Base-by-base conservation (phyloP, 176 grass and related monocot genomes). In the Thalia dealbata region DNA sequence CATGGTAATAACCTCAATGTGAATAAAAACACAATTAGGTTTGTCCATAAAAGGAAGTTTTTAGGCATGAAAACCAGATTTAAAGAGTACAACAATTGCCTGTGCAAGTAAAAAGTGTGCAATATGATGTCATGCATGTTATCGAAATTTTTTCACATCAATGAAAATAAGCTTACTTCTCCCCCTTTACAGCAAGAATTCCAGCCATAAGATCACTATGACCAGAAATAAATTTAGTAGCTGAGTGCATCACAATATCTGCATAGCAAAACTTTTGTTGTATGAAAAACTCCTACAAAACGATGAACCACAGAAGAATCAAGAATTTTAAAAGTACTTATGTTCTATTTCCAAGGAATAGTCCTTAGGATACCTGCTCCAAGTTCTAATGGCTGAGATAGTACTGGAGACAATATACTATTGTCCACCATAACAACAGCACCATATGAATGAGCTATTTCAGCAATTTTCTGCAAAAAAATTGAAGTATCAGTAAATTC, bases 241-340 rank as follows among this genome's bases (percentile, higher is more conserved):
- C 89, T 52, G 93, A 97, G 84, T 97, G 93, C 93, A 97, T 97
- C 42, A 97, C 89, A 64, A 97, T 91, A 97, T 97, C 93, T 97
- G 77, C 28, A 83, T 51, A 65, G 8, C 45, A 9, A 14, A 83
- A 3, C 16, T 71, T 27, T 2, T 23, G 28, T 10, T 18, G 18
- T n/a, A 52, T 52, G 18, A 25, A 50, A 24, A 25, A 50, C 43
- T 48, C 46, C 48, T 18, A 50, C 43, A 27, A 25, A 48, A 7
- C 12, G 11, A 70, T 0, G 44, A 25, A n/a, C n/a, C 41, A 26
- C 43, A 46, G 11, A 72, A 51, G n/a, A 21, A 29, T 5, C 14
- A 21, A 22, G 18, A 26, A 51, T n/a, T 18, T 28, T 2, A 38
- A 38, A 38, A 38, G 4, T 4, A 38, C 3, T 52, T 46, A 14